Conservation (phyloP, 768 basidiomycete genomes). For the Clitopilus passeckerianus region DNA sequence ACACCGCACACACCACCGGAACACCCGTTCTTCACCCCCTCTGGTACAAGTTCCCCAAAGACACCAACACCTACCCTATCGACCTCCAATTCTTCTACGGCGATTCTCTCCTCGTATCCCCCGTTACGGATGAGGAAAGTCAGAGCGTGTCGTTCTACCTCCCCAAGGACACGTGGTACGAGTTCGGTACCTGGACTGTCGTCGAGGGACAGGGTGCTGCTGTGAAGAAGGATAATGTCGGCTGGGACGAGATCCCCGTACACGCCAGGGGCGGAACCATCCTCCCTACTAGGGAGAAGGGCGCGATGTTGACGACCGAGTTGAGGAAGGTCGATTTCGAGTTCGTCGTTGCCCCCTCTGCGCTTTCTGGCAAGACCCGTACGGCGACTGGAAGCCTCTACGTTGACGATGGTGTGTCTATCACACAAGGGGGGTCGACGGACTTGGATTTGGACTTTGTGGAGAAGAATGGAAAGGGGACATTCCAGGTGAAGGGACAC, state of each 20-base stretch:
- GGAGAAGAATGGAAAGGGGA: slow-evolving; percentile 10
- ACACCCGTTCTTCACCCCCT: slow-evolving; percentile 61
- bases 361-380: slow-evolving; percentile 29
- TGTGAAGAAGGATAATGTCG: slow-evolving; percentile 40
- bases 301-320: slow-evolving; percentile 57
- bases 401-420: slow-evolving; percentile 60
- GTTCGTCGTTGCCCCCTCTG: slow-evolving; percentile 51
- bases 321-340: slow-evolving; percentile 55
- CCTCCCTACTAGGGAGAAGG: slow-evolving; percentile 48
- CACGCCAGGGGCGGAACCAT: slow-evolving; percentile 58
- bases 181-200: slow-evolving; percentile 46
- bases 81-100: slow-evolving; percentile 72
- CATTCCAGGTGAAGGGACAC: slow-evolving; percentile 27
- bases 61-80: slow-evolving; percentile 50
- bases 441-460: slow-evolving; percentile 25
- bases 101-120: slow-evolving; percentile 61
- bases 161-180: slow-evolving; percentile 62
- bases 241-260: slow-evolving; percentile 55
- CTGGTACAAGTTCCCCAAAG: slow-evolving; percentile 65
- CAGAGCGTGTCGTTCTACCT: slow-evolving; percentile 59
- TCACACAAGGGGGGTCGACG: slow-evolving; percentile 26
- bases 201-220: slow-evolving; percentile 42
- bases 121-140: slow-evolving; percentile 56
- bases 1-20: slow-evolving; percentile 50
- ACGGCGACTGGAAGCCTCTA: slow-evolving; percentile 50